These are phyloP conservation scores for Kondoa subrosea DNA, from an alignment of 768 basidiomycete genomes.

Conservation along the genomic window DNA sequence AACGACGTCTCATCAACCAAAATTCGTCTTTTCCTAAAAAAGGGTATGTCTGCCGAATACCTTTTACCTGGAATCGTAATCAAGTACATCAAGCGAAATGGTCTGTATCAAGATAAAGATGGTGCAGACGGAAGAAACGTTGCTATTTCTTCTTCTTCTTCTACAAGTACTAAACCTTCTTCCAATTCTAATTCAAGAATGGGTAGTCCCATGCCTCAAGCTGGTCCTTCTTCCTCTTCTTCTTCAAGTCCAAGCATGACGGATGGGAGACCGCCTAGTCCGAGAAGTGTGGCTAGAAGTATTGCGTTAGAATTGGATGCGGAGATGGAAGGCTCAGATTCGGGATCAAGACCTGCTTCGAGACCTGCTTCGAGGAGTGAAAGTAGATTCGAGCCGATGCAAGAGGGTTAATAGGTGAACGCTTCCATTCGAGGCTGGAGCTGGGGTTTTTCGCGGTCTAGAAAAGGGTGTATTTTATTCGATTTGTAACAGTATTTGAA, in stretches of 20 bases:
- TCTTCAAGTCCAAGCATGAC: conserved; percentile 51
- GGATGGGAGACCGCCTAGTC: background rate
- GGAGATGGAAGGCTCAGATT: background rate
- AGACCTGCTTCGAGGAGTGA: background rate
- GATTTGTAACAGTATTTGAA: too few species aligned
- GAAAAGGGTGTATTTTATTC: too few species aligned
- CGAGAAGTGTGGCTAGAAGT: background rate
- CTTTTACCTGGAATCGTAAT: conserved; percentile 78
- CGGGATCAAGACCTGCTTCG: background rate
- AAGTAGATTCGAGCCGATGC: too few species aligned
- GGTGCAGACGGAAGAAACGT: background rate
- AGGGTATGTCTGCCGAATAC: conserved; percentile 46
- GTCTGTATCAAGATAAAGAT: conserved; percentile 34
- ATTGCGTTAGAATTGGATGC: background rate
- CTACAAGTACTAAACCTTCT: background rate
- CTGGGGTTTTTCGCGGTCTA: background rate
- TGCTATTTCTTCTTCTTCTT: background rate
- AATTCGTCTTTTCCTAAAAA: conserved; percentile 43
- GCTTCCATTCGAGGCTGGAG: too few species aligned
- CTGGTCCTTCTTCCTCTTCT: background rate
- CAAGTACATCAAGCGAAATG: conserved; percentile 78
- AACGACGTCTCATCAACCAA: conserved; percentile 61
- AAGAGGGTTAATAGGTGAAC: too few species aligned
- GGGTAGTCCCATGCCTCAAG: too few species aligned
- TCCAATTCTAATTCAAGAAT: background rate